phyloP scores from a whole-genome alignment of 805 yeast genomes.

The Maudiozyma bulderi region DNA sequence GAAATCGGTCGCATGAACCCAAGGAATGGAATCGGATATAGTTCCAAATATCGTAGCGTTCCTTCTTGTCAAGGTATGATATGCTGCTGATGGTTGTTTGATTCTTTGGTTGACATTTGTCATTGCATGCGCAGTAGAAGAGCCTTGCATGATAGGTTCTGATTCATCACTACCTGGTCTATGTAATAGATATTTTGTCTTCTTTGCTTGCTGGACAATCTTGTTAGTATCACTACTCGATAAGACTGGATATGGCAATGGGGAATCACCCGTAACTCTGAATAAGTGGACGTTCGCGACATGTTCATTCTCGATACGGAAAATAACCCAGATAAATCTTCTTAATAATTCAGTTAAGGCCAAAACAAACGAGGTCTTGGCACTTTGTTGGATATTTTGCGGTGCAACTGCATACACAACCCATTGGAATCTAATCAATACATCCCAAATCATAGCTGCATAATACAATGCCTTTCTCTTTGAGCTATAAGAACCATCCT shows the following conservation, averaged over 20 bases:
- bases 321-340: slow-evolving; percentile 80
- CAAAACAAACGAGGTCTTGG: slow-evolving; percentile 71
- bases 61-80: slow-evolving; percentile 18
- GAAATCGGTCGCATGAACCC: slow-evolving; percentile 80
- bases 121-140: background rate
- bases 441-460: slow-evolving; percentile 61
- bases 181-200: background rate
- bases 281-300: slow-evolving; percentile 77
- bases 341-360: slow-evolving; percentile 76
- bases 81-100: slow-evolving; percentile 16
- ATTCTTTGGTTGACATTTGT: background rate
- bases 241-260: slow-evolving; percentile 59
- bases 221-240: slow-evolving; percentile 1
- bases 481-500: slow-evolving; percentile 23
- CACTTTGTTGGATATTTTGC: slow-evolving; percentile 74
- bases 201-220: background rate
- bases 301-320: slow-evolving; percentile 95
- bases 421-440: slow-evolving; percentile 82
- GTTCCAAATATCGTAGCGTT: slow-evolving; percentile 19
- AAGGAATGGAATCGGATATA: slow-evolving; percentile 41
- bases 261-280: slow-evolving; percentile 80
- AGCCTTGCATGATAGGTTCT: background rate
- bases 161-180: background rate
- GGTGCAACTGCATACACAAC: slow-evolving; percentile 76
- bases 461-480: slow-evolving; percentile 47